These are phyloP conservation scores for Cryphonectria nitschkei DNA, from an alignment of 2,329 filamentous ascomycete genomes.

Conservation along the genomic window DNA sequence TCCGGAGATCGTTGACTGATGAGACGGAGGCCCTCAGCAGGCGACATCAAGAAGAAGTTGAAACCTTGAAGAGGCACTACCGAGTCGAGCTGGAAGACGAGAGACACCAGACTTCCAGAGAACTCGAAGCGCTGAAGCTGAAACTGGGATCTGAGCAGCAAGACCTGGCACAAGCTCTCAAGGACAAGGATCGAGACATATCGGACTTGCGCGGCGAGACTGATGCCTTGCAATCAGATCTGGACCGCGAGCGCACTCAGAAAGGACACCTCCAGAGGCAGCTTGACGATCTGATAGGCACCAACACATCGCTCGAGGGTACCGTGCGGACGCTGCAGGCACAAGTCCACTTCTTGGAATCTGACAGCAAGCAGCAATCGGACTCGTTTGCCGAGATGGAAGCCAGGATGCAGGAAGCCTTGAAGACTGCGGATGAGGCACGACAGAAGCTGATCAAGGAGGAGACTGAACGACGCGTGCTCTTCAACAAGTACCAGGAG, in stretches of 20 bases:
- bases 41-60: constrained; percentile 69
- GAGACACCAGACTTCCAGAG: constrained; percentile 52
- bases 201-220: constrained; percentile 51
- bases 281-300: constrained; percentile 61
- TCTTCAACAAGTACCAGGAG: constrained; percentile 98
- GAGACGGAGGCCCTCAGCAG: constrained; percentile 62
- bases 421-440: constrained; percentile 69
- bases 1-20: constrained; percentile 53
- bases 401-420: constrained; percentile 75
- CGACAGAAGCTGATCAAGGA: constrained; percentile 86
- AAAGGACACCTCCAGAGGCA: constrained; percentile 57
- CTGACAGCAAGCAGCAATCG: constrained; percentile 86
- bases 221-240: constrained; percentile 52
- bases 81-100: constrained; percentile 70
- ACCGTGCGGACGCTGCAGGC: constrained; percentile 76
- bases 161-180: constrained; percentile 50
- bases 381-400: constrained; percentile 84
- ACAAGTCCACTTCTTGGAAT: constrained; percentile 87
- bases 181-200: constrained; percentile 59
- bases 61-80: constrained; percentile 64
- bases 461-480: constrained; percentile 84
- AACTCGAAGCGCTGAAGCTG: constrained; percentile 66
- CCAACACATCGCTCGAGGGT: constrained; percentile 71
- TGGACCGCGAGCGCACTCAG: constrained; percentile 66
- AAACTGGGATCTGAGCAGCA: constrained; percentile 56